Evolutionary conservation across 2,329 filamentous ascomycete genomes (phyloP).

Genomic region (Talaromyces sp.): DNA sequence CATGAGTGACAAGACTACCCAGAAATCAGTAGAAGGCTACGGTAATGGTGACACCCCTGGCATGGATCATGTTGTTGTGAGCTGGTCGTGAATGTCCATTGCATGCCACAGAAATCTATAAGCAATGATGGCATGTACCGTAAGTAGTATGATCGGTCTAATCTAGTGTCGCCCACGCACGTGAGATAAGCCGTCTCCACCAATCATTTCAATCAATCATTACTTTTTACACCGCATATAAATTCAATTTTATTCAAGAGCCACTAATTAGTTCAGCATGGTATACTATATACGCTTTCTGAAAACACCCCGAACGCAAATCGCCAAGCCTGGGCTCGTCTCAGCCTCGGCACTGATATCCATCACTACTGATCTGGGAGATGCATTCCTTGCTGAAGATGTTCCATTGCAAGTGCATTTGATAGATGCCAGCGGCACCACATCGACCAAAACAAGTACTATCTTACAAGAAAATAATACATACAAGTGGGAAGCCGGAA

Average conservation of each 20-base stretch:
- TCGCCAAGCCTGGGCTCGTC: constrained; percentile 41
- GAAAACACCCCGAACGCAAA: constrained; percentile 54
- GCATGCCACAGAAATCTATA: not conserved
- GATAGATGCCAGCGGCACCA: constrained; percentile 19
- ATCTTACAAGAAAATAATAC: constrained; percentile 23
- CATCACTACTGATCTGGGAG: constrained; percentile 66
- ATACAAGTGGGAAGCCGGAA: constrained; percentile 33
- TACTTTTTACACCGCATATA: not conserved
- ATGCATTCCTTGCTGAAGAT: constrained; percentile 55
- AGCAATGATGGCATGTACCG: not conserved
- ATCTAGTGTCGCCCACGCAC: constrained; percentile 1
- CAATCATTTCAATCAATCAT: not conserved
- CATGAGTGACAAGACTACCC: not conserved
- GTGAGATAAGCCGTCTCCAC: constrained; percentile 10
- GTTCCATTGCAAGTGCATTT: constrained; percentile 30
- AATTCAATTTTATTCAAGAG: not conserved
- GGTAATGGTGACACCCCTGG: not conserved
- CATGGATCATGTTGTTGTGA: not conserved
- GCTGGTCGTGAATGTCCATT: not conserved
- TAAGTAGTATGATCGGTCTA: not conserved
- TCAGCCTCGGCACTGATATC: constrained; percentile 55
- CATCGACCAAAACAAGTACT: constrained; percentile 15
- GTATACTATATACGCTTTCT: constrained; percentile 65
- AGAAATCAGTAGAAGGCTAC: not conserved
- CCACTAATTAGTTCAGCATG: constrained; percentile 34